Percentiles rank a stretch among this genome's conserved stretches.
Conservation (phyloP, 1,284 basidiomycete genomes). For the Puccinia brachypodii region DNA sequence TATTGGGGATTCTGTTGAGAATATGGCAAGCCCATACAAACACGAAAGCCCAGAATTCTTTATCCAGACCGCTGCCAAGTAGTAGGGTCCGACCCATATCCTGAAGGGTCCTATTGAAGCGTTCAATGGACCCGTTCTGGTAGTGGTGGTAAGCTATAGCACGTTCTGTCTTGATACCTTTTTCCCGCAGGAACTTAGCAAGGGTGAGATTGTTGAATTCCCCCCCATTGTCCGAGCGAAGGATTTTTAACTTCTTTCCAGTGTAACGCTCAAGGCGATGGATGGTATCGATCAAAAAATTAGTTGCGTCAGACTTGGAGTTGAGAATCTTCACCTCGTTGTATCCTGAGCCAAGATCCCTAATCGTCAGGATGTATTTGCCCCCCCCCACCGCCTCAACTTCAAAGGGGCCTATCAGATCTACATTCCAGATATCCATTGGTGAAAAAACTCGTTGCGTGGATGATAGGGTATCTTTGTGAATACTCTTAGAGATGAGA, state of each 20-base stretch:
- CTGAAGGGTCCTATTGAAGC: background rate
- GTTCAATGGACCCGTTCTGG: background rate
- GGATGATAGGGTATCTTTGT: background rate
- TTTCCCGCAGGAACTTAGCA: background rate
- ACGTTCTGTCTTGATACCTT: background rate
- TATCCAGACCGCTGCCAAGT: background rate
- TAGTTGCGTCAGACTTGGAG: background rate
- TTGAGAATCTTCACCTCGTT: background rate
- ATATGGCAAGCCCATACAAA: background rate
- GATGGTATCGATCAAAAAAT: background rate
- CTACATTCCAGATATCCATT: background rate
- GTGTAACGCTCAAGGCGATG: background rate
- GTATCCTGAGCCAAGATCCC: background rate
- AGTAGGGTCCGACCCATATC: background rate
- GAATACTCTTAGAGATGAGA: background rate
- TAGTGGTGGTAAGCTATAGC: background rate
- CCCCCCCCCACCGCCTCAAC: background rate
- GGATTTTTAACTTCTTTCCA: background rate
- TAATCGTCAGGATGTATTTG: background rate
- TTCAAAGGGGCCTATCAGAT: constrained; percentile 4
- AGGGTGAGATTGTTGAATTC: background rate
- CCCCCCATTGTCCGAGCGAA: background rate
- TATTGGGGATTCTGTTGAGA: background rate
- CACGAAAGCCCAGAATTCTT: background rate
- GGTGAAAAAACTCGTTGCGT: too few species aligned